Evolutionary conservation across 257 asterid species (phyloP).

Genomic region (Capsicum rhomboideum): DNA sequence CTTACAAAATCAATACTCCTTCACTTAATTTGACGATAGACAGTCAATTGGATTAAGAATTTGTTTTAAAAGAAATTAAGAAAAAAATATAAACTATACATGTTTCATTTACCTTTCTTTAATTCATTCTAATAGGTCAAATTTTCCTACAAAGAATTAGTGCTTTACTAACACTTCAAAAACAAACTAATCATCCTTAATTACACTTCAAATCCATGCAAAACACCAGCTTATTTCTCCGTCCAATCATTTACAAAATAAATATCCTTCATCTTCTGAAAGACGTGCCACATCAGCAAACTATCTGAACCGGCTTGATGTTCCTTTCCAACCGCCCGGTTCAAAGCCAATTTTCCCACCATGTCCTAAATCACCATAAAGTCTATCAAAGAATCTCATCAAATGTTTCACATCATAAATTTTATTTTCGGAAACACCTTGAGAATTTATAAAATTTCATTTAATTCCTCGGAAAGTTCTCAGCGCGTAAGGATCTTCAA

Average conservation of each 20-base stretch:
- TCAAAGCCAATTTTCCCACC: neutral
- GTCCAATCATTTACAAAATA: neutral
- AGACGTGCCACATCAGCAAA: neutral
- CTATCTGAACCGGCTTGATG: neutral
- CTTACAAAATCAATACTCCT: too few species aligned
- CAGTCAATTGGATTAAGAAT: too few species aligned
- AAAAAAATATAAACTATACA: too few species aligned
- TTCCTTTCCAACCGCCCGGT: neutral
- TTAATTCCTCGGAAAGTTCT: accelerated
- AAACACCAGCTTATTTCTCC: neutral
- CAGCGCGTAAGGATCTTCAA: neutral
- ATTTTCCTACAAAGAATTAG: too few species aligned
- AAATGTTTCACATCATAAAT: neutral
- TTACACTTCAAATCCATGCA: neutral
- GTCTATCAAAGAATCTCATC: neutral
- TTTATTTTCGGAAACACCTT: neutral
- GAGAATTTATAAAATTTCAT: neutral
- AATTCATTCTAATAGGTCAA: too few species aligned
- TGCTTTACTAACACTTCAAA: too few species aligned
- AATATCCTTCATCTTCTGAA: neutral
- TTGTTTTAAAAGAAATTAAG: too few species aligned
- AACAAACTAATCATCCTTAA: too few species aligned
- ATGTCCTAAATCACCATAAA: neutral
- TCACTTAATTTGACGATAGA: too few species aligned
- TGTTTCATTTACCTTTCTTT: too few species aligned